These are phyloP conservation scores for Alternaria novae-zelandiae DNA, from an alignment of 2,329 filamentous ascomycete genomes.

Conservation along the genomic window DNA sequence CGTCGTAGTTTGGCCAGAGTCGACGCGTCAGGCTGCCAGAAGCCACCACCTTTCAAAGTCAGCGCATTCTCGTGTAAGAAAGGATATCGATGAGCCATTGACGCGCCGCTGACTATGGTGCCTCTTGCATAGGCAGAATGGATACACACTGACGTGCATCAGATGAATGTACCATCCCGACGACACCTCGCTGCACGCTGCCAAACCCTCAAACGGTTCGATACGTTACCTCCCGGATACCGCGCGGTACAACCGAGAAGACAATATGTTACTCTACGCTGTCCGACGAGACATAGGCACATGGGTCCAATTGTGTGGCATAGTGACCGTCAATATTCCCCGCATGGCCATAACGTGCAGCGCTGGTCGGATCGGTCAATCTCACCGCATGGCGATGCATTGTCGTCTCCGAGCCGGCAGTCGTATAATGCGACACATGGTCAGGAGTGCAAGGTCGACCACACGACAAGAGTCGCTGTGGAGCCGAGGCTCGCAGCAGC, in stretches of 20 bases:
- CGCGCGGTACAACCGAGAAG: neutral
- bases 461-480: neutral
- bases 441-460: conserved; percentile 4
- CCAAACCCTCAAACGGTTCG: conserved; percentile 3
- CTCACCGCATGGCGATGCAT: neutral
- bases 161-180: neutral
- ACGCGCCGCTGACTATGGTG: neutral
- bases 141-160: neutral
- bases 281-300: neutral
- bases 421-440: conserved; percentile 6
- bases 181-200: neutral
- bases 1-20: conserved; percentile 71
- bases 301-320: neutral
- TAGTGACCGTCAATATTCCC: neutral
- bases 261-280: neutral
- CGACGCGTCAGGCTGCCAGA: conserved; percentile 77
- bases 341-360: conserved; percentile 3
- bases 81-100: neutral
- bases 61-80: conserved; percentile 14
- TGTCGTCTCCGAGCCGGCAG: conserved; percentile 6
- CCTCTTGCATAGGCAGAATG: neutral
- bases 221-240: neutral
- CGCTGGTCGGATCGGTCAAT: neutral
- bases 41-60: conserved; percentile 68
- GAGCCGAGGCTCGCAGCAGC: neutral